phyloP scores from a whole-genome alignment of 2,329 filamentous ascomycete genomes.

The Fusarium sp. region DNA sequence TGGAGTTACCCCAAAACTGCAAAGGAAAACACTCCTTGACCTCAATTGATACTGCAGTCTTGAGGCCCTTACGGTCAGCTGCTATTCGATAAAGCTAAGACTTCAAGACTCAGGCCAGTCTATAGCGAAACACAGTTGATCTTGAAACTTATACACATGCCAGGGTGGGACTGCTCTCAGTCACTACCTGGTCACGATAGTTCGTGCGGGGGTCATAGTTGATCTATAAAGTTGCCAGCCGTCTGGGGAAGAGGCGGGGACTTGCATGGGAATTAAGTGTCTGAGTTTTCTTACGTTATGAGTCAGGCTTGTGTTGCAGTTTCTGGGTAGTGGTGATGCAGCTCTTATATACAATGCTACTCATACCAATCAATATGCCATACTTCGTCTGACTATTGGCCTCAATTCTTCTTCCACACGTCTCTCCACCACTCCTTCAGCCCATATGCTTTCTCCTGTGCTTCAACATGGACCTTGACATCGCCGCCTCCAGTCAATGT shows the following conservation, averaged over 20 bases:
- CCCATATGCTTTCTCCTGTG: constrained; percentile 80
- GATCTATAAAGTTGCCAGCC: not conserved
- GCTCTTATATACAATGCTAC: not conserved
- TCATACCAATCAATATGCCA: not conserved
- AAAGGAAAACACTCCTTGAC: not conserved
- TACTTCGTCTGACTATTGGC: not conserved
- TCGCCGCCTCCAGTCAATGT: constrained; percentile 62
- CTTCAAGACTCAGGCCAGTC: not conserved
- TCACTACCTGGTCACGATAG: not conserved
- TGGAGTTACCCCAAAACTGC: constrained; percentile 12
- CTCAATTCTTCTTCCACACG: constrained; percentile 61
- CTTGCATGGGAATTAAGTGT: not conserved
- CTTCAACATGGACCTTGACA: constrained; percentile 75
- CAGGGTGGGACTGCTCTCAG: not conserved
- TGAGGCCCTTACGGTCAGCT: not conserved
- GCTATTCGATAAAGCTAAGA: not conserved
- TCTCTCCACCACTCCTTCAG: constrained; percentile 92
- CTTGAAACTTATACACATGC: not conserved
- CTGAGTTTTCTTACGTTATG: not conserved
- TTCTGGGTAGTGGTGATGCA: not conserved
- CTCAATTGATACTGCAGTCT: not conserved
- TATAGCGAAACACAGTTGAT: not conserved
- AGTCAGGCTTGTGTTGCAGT: not conserved
- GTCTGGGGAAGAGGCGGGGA: constrained; percentile 6
- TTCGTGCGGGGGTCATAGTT: not conserved